phyloP scores from a whole-genome alignment of 1,284 basidiomycete genomes.

The Farysia itapuensis region DNA sequence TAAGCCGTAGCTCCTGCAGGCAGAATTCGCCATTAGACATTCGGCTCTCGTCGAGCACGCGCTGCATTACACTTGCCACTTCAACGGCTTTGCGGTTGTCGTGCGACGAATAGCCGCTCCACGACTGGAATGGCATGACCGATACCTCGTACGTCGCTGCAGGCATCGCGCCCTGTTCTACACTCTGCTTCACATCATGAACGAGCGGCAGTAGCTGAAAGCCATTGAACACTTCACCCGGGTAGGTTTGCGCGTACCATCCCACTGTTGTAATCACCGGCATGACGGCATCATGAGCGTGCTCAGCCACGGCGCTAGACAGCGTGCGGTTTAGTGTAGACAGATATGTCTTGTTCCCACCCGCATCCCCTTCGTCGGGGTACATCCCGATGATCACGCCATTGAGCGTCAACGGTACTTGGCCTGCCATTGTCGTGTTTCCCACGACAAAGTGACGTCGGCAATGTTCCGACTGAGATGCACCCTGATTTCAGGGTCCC shows the following conservation, averaged over 20 bases:
- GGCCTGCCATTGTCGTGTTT: too few species aligned
- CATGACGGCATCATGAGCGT: neutral
- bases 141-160: slow-evolving; percentile 26
- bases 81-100: slow-evolving; percentile 8
- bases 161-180: too few species aligned
- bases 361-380: slow-evolving; percentile 32
- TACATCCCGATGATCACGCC: slow-evolving; percentile 17
- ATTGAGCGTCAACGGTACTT: slow-evolving; percentile 2
- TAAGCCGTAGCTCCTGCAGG: slow-evolving; percentile 5
- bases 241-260: slow-evolving; percentile 31
- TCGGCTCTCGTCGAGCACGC: slow-evolving; percentile 7
- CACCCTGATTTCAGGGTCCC: too few species aligned
- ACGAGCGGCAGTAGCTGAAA: slow-evolving; percentile 24
- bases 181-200: slow-evolving; percentile 7
- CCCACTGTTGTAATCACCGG: slow-evolving; percentile 13
- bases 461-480: too few species aligned
- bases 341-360: slow-evolving; percentile 15
- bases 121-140: slow-evolving; percentile 27
- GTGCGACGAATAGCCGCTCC: slow-evolving; percentile 9
- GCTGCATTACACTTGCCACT: slow-evolving; percentile 11
- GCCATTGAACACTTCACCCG: slow-evolving; percentile 7
- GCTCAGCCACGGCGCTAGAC: neutral
- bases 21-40: neutral
- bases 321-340: slow-evolving; percentile 23
- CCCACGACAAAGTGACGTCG: too few species aligned